Conservation (phyloP, 768 basidiomycete genomes). For the Tephrocybe sp. region DNA sequence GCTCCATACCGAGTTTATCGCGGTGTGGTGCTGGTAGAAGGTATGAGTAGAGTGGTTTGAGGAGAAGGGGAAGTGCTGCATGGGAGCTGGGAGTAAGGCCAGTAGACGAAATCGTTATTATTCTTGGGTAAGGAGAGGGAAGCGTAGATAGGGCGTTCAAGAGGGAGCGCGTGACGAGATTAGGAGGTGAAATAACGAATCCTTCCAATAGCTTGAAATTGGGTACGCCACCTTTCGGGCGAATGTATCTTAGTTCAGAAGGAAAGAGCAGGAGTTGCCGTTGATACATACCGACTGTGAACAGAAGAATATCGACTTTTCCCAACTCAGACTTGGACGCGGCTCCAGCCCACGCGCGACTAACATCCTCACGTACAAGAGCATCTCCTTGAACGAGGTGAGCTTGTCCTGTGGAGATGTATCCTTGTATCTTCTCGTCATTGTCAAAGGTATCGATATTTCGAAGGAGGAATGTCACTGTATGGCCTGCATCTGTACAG, state of each 20-base stretch:
- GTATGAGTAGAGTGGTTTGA: constrained; percentile 50
- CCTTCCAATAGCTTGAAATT: constrained; percentile 50
- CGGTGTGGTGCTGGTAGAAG: constrained; percentile 46
- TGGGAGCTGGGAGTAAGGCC: constrained; percentile 52
- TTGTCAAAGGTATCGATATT: constrained; percentile 49
- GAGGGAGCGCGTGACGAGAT: constrained; percentile 60
- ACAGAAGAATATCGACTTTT: constrained; percentile 56
- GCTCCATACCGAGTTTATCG: constrained; percentile 66
- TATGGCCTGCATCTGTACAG: constrained; percentile 50
- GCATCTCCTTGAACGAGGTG: constrained; percentile 63
- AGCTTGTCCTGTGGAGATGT: constrained; percentile 50
- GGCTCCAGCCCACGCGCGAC: constrained; percentile 50
- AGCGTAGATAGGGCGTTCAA: constrained; percentile 57
- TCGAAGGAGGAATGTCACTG: constrained; percentile 66
- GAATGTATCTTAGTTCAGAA: not conserved
- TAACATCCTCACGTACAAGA: constrained; percentile 49
- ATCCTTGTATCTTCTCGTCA: constrained; percentile 49
- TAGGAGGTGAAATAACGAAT: constrained; percentile 43
- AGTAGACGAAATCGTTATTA: constrained; percentile 53
- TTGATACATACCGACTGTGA: constrained; percentile 43
- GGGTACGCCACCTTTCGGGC: not conserved
- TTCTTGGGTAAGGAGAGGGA: constrained; percentile 40
- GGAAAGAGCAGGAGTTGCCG: too few relatives aligned
- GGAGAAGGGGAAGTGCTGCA: constrained; percentile 41
- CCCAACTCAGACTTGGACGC: constrained; percentile 25